Evolutionary conservation across 73 alveolate species (phyloP).

Genomic region (Tetrahymena malaccensis): DNA sequence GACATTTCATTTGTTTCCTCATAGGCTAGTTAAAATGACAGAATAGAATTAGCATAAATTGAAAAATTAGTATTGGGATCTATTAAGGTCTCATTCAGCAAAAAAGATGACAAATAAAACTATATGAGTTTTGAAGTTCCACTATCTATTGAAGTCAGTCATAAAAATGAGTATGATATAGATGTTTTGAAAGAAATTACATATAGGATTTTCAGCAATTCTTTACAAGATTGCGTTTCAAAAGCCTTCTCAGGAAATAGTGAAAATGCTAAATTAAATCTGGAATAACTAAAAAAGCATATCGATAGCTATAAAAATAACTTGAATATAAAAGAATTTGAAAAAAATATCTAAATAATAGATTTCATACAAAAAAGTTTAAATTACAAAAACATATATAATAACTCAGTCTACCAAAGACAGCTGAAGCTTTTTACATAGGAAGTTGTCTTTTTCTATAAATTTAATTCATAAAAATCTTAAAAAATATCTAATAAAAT

Average conservation of each 20-base stretch:
- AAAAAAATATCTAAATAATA: background rate
- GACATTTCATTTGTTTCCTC: background rate
- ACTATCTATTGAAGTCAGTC: background rate
- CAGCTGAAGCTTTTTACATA: background rate
- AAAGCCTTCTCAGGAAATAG: background rate
- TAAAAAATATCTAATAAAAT: background rate
- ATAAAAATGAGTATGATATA: background rate
- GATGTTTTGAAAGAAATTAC: background rate
- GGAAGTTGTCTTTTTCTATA: background rate
- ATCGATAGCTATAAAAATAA: background rate
- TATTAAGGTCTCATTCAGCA: background rate
- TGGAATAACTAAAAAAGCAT: background rate
- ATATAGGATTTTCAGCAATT: background rate
- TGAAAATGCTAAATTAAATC: background rate
- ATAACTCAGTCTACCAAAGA: background rate
- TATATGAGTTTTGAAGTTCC: background rate
- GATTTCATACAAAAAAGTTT: background rate
- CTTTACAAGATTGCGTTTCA: background rate
- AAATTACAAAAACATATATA: background rate
- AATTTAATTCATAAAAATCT: background rate
- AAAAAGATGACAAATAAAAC: background rate
- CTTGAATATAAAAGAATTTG: background rate
- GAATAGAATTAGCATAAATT: background rate
- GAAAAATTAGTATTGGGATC: background rate
- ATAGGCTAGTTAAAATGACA: background rate